Base-by-base conservation (phyloP, 768 basidiomycete genomes). In the Serendipita sp. region DNA sequence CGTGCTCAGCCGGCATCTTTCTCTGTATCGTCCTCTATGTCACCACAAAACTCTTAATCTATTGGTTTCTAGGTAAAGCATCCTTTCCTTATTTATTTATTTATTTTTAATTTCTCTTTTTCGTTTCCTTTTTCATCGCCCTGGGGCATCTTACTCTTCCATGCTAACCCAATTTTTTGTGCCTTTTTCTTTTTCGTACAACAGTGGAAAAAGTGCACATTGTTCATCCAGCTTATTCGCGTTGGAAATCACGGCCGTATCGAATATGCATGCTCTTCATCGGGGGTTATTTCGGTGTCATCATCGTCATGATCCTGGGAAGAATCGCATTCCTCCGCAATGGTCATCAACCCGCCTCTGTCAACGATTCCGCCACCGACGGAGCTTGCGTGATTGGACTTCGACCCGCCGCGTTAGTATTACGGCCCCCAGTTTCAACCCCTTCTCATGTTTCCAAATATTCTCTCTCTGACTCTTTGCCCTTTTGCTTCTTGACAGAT, bases 321-420 rank as follows among this genome's bases (percentile, higher is more conserved):
- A 76, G 75, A 5, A 71, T 78, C 16, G 68, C 76, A 32, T 73
- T 73, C 65, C 72, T 77, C 54, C 65, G 73, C 10, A 64, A 64
- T 32, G 48, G 48, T 7, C 5, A 18, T 16, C 48, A 52, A 52
- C 7, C 32, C 8, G 7, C 8, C 10, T 23, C 47, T n/a, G 60
- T 60, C 34, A 18, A 54, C 10, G 30, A 48, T 34, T 13, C 51
- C 36, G 3, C 44, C 3, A n/a, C 35, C 1, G 76, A 78, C 52
- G 75, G 74, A 1, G 72, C 72, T 0, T 83, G 81, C 67, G 73
- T 79, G 2, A 81, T 81, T 63, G 81, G 81, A 2, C 69, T 83
- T 16, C 75, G 76, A 65, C 71, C 71, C 1, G 70, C 74, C 4
- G 77, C 77, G 71, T 71, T 38, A 36, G 71, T 68, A 32, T 30